Percentiles rank a stretch among this genome's conserved stretches.
phyloP scores from a whole-genome alignment of 2,329 filamentous ascomycete species.

The Epichloe sibirici region DNA sequence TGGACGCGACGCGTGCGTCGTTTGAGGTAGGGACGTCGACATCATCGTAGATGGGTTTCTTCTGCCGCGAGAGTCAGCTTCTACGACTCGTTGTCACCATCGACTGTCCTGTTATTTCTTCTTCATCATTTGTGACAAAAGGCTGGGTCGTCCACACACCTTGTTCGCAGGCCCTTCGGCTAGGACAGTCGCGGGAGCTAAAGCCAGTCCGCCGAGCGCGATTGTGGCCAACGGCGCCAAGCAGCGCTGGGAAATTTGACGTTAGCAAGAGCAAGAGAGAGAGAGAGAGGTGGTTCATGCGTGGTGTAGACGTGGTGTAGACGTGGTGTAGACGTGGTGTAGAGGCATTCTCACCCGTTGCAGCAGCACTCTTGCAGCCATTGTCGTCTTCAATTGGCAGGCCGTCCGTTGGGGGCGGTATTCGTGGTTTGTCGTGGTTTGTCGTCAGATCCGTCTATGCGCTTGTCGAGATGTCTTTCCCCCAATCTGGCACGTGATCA shows the following conservation, averaged over 20 bases:
- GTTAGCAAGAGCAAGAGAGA: constrained; percentile 12
- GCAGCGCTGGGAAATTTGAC: constrained; percentile 31
- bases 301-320: constrained; percentile 1
- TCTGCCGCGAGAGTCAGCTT: constrained; percentile 12
- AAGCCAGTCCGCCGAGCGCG: constrained; percentile 34
- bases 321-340: constrained; percentile 2
- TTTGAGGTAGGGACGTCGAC: constrained; percentile 31
- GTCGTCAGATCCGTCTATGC: constrained; percentile 8
- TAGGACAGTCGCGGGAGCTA: constrained; percentile 34
- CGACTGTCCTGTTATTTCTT: not conserved
- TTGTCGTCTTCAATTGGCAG: constrained; percentile 35
- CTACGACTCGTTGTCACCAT: not conserved
- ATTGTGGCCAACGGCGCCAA: constrained; percentile 41
- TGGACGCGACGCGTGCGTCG: constrained; percentile 16
- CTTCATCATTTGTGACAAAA: not conserved
- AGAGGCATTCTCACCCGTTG: constrained; percentile 32
- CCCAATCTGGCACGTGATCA: constrained; percentile 7
- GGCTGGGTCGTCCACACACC: constrained; percentile 11
- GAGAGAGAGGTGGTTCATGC: constrained; percentile 5
- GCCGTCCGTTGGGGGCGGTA: constrained; percentile 12
- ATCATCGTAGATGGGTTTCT: constrained; percentile 75
- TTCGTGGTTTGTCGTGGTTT: constrained; percentile 13
- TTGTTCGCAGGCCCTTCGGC: constrained; percentile 37
- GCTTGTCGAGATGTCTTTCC: constrained; percentile 5
- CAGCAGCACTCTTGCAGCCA: constrained; percentile 49